A percentile compares a stretch with the other conserved stretches of the same genome.
These are phyloP conservation scores for Luvunga scandens DNA, from an alignment of 345 rosid genomes.

Conservation along the genomic window DNA sequence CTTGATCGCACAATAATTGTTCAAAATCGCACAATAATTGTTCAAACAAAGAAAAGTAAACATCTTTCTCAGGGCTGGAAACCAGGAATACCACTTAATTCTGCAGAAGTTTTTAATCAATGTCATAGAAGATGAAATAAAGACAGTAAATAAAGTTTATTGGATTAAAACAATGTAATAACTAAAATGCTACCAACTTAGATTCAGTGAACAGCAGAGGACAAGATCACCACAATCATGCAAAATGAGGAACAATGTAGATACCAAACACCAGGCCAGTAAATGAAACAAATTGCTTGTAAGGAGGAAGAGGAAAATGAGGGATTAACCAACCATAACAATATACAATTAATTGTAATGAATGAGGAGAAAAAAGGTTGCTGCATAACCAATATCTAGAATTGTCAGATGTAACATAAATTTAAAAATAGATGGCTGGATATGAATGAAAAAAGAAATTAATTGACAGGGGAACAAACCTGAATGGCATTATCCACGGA, in stretches of 20 bases:
- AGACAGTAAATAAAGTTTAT: neutral
- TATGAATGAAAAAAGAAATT: neutral
- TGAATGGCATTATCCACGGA: slow-evolving; percentile 59
- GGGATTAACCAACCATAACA: no score
- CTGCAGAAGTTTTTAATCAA: neutral
- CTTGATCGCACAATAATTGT: neutral
- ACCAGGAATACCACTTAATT: neutral
- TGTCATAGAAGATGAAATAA: neutral
- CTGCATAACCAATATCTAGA: no score
- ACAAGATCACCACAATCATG: no score
- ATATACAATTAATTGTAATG: no score
- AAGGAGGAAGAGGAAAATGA: no score
- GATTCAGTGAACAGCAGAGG: neutral
- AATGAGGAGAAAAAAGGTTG: no score
- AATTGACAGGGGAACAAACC: slow-evolving; percentile 33
- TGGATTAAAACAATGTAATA: neutral
- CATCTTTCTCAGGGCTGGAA: neutral
- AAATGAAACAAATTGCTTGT: no score
- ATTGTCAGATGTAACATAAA: neutral
- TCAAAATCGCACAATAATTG: neutral
- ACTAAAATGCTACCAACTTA: neutral
- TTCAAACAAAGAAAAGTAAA: neutral
- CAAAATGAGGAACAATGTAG: no score
- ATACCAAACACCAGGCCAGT: no score
- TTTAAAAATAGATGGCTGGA: neutral